phyloP scores from a whole-genome alignment of 345 rosid species.

The Cardamine occulta region DNA sequence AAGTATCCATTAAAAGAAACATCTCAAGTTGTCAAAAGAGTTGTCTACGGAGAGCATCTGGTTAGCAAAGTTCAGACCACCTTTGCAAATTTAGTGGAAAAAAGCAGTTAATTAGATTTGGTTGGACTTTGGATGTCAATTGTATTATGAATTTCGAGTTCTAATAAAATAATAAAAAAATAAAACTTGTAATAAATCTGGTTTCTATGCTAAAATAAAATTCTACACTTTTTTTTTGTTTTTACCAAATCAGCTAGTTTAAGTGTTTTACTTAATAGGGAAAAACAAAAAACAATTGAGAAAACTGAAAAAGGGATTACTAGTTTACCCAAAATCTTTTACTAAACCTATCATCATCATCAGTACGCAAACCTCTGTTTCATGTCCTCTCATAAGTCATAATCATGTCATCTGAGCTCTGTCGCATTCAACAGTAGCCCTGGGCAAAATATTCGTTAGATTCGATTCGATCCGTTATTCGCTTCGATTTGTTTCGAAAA shows the following conservation, averaged over 20 bases:
- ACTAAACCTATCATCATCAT: too few species aligned
- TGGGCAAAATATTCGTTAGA: too few species aligned
- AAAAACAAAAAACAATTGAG: slow-evolving; percentile 5
- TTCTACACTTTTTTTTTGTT: not conserved
- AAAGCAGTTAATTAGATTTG: not conserved
- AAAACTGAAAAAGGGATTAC: slow-evolving; percentile 1
- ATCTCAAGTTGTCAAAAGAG: slow-evolving; percentile 45
- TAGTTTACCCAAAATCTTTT: too few species aligned
- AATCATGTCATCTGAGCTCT: too few species aligned
- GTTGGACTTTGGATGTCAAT: not conserved
- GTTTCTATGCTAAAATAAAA: not conserved
- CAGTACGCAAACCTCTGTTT: too few species aligned
- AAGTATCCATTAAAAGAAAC: slow-evolving; percentile 45
- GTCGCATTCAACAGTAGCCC: too few species aligned
- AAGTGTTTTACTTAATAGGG: not conserved
- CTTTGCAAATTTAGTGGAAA: slow-evolving; percentile 43
- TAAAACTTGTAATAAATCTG: not conserved
- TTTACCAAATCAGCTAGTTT: not conserved
- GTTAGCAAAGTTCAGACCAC: slow-evolving; percentile 68
- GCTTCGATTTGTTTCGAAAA: too few species aligned
- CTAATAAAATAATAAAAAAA: not conserved
- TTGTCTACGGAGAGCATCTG: slow-evolving; percentile 78
- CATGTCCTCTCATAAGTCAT: too few species aligned
- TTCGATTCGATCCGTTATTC: too few species aligned
- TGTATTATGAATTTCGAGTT: slow-evolving; percentile 3